These are phyloP conservation scores for Rhodomyrtus psidioides DNA, from an alignment of 441 rosid species.

Conservation along the genomic window DNA sequence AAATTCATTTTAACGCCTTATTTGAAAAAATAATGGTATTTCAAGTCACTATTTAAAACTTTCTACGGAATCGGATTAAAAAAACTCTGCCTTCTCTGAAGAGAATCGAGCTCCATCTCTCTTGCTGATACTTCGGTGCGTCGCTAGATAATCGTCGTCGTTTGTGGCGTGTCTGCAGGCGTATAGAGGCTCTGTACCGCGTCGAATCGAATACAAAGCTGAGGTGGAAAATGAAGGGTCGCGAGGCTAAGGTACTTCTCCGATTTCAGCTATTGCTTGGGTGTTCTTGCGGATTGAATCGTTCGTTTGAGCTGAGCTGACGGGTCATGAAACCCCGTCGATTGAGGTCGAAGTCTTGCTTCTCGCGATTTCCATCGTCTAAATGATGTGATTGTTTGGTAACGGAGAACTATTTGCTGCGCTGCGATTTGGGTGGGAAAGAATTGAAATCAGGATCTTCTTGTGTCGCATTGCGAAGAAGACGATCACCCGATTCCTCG, in stretches of 20 bases:
- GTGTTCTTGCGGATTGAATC: not conserved
- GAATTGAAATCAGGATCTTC: not conserved
- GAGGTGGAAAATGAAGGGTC: constrained; percentile 34
- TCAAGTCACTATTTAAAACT: too few relatives aligned
- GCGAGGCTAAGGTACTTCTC: constrained; percentile 27
- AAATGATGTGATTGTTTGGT: not conserved
- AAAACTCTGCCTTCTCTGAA: not conserved
- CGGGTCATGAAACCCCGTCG: not conserved
- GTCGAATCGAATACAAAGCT: not conserved
- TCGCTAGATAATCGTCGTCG: not conserved
- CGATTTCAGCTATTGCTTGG: not conserved
- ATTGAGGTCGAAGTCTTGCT: not conserved
- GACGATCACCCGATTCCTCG: not conserved
- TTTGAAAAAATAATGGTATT: too few relatives aligned
- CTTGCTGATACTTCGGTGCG: not conserved
- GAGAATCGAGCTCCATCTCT: not conserved
- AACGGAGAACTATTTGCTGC: not conserved
- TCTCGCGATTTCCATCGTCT: not conserved
- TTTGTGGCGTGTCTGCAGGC: not conserved
- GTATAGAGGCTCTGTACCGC: not conserved
- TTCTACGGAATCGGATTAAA: too few relatives aligned
- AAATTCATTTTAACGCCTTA: rapidly evolving
- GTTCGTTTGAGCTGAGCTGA: not conserved
- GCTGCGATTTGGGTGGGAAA: not conserved
- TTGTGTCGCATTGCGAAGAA: not conserved